A percentile compares a stretch with the other conserved stretches of the same genome.
phyloP scores from a whole-genome alignment of 768 basidiomycete genomes.

The Lyophyllum semitale region DNA sequence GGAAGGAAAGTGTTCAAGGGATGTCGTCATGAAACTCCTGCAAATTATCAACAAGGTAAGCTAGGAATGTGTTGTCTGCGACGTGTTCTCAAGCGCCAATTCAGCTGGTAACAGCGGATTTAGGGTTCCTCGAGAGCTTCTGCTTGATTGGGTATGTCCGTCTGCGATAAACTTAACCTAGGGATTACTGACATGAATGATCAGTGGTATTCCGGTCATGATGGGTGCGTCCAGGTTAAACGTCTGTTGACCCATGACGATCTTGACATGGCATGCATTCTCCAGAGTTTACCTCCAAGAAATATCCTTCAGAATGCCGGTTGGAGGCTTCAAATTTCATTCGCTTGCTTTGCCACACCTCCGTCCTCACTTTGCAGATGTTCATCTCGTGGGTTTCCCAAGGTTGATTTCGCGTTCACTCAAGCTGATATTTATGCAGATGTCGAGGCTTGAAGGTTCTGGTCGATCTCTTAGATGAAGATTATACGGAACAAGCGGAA shows the following conservation, averaged over 20 bases:
- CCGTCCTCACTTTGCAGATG: constrained; percentile 95
- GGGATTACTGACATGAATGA: not conserved
- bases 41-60: constrained; percentile 87
- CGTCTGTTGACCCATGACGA: not conserved
- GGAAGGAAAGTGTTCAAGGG: constrained; percentile 83
- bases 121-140: constrained; percentile 90
- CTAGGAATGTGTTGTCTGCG: not conserved
- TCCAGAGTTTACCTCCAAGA: constrained; percentile 94
- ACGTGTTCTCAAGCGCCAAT: not conserved
- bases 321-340: constrained; percentile 96
- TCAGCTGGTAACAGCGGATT: constrained; percentile 69
- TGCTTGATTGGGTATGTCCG: constrained; percentile 78
- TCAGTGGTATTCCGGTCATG: constrained; percentile 91
- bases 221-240: constrained; percentile 58
- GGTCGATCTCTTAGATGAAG: constrained; percentile 95
- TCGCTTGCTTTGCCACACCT: constrained; percentile 87
- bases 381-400: constrained; percentile 85
- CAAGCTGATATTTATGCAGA: constrained; percentile 36
- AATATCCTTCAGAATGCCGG: constrained; percentile 89
- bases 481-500: constrained; percentile 88
- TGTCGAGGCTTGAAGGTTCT: constrained; percentile 94
- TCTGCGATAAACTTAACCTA: not conserved
- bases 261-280: constrained; percentile 4
- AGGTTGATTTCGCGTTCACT: not conserved
- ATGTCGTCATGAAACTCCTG: constrained; percentile 82